Evolutionary conservation across 768 basidiomycete genomes (phyloP).

Genomic region (Pisolithus microcarpus): DNA sequence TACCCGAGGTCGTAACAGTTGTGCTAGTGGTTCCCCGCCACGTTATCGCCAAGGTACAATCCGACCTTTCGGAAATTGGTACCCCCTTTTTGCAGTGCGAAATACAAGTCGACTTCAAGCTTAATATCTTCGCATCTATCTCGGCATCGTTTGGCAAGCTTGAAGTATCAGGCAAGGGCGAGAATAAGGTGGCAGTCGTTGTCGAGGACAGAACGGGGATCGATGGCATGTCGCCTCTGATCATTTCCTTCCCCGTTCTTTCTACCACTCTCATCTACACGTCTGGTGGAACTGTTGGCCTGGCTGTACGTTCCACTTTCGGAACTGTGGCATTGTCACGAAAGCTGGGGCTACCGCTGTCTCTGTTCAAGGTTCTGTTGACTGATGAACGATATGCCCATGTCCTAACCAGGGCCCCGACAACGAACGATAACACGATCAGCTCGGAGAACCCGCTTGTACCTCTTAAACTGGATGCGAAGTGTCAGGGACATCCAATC

Average conservation of each 20-base stretch:
- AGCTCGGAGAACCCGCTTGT: neutral
- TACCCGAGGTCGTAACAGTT: constrained; percentile 28
- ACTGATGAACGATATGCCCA: constrained; percentile 15
- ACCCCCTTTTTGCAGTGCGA: constrained; percentile 23
- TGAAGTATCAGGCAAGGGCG: constrained; percentile 9
- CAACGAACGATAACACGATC: constrained; percentile 1
- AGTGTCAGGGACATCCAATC: constrained; percentile 11
- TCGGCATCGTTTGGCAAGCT: constrained; percentile 17
- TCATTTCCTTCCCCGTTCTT: constrained; percentile 19
- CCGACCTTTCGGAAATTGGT: constrained; percentile 13
- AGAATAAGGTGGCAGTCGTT: constrained; percentile 14
- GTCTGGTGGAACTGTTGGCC: constrained; percentile 8
- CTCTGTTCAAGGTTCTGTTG: constrained; percentile 16
- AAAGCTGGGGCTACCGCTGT: neutral
- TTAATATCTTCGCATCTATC: constrained; percentile 17
- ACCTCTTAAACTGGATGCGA: constrained; percentile 3
- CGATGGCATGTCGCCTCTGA: constrained; percentile 10
- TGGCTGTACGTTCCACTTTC: constrained; percentile 14
- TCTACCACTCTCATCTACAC: constrained; percentile 14
- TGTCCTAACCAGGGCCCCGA: constrained; percentile 18
- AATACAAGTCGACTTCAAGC: constrained; percentile 7
- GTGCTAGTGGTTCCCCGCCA: constrained; percentile 27
- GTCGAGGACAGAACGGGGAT: constrained; percentile 14
- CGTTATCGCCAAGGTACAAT: constrained; percentile 17
- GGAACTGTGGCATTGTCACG: neutral